Base-by-base conservation (phyloP, 169 alveolate species). In the Prorocentrum cordatum region DNA sequence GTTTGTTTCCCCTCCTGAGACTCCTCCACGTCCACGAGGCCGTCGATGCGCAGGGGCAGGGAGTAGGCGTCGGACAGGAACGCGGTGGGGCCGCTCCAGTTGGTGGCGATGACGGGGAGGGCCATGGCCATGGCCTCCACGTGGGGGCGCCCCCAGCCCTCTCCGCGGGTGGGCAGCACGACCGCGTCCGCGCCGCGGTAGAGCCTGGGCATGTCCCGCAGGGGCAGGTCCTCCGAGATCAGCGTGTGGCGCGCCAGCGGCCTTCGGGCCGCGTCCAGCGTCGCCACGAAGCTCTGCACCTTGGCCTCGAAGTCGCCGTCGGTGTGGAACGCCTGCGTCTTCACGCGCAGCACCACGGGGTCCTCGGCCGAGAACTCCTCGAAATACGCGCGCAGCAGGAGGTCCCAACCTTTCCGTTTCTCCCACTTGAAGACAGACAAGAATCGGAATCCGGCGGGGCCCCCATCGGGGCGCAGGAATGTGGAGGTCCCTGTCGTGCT, bases 91-190 rank as follows among this genome's bases (percentile, higher is more conserved):
- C 91, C 91, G 26, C 91, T 82, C 91, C 91, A 82, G 39, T 82
- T 82, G 29, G 91, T 82, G 33, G 91, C 91, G 47, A 82, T 82
- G 80, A 82, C 91, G 3, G 91, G 91, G 14, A 82, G 68, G 54
- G 67, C 79, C 91, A 82, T 82, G 22, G 80, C 20, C 91, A 82
- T 82, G 68, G 68, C 68, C 58, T 82, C 91, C 58, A 82, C 91
- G 42, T 82, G 91, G 2, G 91, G 91, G 24, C 91, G 75, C 3
- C 91, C 91, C 91, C 91, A 82, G 12, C 91, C 91, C 36, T 82
- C 91, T 12, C 91, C 91, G 42, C 91, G 42, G 31, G 50, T 82
- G 67, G 91, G 91, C 58, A 82, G 22, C 10, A 82, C 91, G 27
- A 82, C 61, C 27, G 80, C 91, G 22, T 82, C 91, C 5, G 91